These are phyloP conservation scores for Monilinia fructicola DNA, from an alignment of 2,329 filamentous ascomycete genomes.

Conservation along the genomic window DNA sequence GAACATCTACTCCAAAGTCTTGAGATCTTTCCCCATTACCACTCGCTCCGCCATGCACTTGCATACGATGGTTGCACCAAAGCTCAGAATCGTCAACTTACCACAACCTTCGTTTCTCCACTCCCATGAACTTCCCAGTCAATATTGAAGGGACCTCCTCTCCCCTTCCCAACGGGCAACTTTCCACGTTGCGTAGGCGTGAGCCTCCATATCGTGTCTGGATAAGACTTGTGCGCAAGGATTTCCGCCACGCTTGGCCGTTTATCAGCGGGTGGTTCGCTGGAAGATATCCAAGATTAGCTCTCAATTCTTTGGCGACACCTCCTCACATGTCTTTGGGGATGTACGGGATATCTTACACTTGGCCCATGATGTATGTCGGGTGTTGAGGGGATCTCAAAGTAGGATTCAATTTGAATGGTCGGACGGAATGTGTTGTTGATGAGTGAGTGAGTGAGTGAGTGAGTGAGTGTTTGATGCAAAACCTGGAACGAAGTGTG, in stretches of 20 bases:
- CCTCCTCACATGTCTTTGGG: neutral
- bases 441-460: too few relatives aligned
- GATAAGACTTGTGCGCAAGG: constrained; percentile 63
- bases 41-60: constrained; percentile 16
- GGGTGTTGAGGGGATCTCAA: too few relatives aligned
- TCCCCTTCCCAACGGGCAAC: constrained; percentile 62
- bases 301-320: neutral
- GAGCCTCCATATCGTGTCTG: constrained; percentile 66
- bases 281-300: constrained; percentile 12
- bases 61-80: neutral
- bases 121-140: constrained; percentile 78
- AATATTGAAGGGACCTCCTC: constrained; percentile 74
- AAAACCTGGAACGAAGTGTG: neutral
- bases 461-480: too few relatives aligned
- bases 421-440: neutral
- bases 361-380: constrained; percentile 6
- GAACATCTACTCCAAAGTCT: too few relatives aligned
- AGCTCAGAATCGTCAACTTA: constrained; percentile 41
- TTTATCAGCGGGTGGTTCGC: constrained; percentile 20
- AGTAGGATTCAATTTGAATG: neutral
- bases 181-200: constrained; percentile 63
- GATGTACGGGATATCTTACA: neutral
- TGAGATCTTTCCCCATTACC: neutral
- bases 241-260: constrained; percentile 55
- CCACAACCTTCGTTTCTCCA: constrained; percentile 70